Percentiles rank a stretch among this genome's conserved stretches.
These are phyloP conservation scores for Coemansia sp. DNA, from an alignment of 192 early-diverging fungal species.

Conservation along the genomic window DNA sequence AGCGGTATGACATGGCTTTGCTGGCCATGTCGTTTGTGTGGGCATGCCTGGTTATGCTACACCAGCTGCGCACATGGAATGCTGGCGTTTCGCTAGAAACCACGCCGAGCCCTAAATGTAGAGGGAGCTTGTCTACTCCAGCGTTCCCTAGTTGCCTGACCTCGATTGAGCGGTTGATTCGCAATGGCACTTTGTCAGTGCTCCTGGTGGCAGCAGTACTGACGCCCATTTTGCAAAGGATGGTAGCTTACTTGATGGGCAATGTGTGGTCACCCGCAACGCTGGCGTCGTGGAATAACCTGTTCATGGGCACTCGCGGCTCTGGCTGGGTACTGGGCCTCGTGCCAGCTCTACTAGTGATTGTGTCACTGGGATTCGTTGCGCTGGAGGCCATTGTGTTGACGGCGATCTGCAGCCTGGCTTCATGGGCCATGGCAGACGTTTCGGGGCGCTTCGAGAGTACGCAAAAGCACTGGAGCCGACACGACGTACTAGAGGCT, in stretches of 20 bases:
- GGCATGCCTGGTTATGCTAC: slow-evolving; percentile 60
- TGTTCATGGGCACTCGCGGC: slow-evolving; percentile 56
- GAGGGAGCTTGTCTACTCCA: background rate
- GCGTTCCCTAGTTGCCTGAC: slow-evolving; percentile 38
- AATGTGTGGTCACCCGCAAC: slow-evolving; percentile 26
- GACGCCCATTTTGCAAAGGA: slow-evolving; percentile 37
- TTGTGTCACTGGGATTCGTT: slow-evolving; percentile 49
- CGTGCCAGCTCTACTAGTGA: slow-evolving; percentile 33
- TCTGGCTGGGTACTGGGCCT: slow-evolving; percentile 26
- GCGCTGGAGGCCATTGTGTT: slow-evolving; percentile 33
- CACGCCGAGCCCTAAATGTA: background rate
- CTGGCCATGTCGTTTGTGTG: slow-evolving; percentile 71
- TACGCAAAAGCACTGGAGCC: slow-evolving; percentile 11
- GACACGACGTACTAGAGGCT: slow-evolving; percentile 8
- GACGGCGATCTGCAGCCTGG: slow-evolving; percentile 18
- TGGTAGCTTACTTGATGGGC: slow-evolving; percentile 21
- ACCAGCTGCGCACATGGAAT: slow-evolving; percentile 49
- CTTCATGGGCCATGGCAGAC: slow-evolving; percentile 13
- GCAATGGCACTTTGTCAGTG: slow-evolving; percentile 34
- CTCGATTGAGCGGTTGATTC: slow-evolving; percentile 46
- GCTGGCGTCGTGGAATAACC: slow-evolving; percentile 39
- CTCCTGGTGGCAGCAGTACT: slow-evolving; percentile 21
- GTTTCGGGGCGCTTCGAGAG: slow-evolving; percentile 6
- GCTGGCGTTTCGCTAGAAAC: background rate
- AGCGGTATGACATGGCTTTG: slow-evolving; percentile 73